Conservation (phyloP, 2,329 filamentous ascomycete genomes). For the Thelonectria rubi region DNA sequence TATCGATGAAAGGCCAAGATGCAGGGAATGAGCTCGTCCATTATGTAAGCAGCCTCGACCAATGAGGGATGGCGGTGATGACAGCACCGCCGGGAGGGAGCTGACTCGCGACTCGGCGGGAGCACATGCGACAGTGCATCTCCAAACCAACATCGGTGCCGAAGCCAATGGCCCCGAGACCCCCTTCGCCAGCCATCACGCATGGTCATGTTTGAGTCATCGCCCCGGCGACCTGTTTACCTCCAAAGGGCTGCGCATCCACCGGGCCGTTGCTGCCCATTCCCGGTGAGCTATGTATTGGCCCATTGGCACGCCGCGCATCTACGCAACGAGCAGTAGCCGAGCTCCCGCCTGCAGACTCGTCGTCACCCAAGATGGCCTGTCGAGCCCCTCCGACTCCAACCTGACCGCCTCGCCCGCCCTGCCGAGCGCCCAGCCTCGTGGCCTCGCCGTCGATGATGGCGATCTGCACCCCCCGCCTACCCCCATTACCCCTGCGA, state of each 20-base stretch:
- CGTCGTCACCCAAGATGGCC: conserved; percentile 69
- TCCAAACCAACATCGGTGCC: conserved; percentile 22
- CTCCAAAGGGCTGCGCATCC: conserved; percentile 33
- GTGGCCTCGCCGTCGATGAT: conserved; percentile 46
- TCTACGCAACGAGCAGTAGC: conserved; percentile 80
- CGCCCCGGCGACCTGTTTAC: conserved; percentile 29
- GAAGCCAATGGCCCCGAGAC: conserved; percentile 37
- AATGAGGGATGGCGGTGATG: conserved; percentile 16
- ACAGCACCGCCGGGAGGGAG: conserved; percentile 22
- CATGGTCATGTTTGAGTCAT: conserved; percentile 41
- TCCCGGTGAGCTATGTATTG: conserved; percentile 75
- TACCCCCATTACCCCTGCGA: conserved; percentile 64
- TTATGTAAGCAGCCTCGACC: conserved; percentile 6
- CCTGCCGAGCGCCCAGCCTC: conserved; percentile 35
- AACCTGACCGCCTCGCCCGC: conserved; percentile 34
- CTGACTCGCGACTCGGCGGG: conserved; percentile 28
- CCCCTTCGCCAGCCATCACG: conserved; percentile 27
- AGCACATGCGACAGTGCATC: conserved; percentile 25
- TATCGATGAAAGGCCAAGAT: background rate
- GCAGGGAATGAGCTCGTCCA: background rate
- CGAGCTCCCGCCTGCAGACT: conserved; percentile 60
- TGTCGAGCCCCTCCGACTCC: conserved; percentile 48
- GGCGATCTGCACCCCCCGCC: conserved; percentile 48
- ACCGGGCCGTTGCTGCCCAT: conserved; percentile 24
- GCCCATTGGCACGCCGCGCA: conserved; percentile 84